Base-by-base conservation (phyloP, 805 yeast species). In the Zygotorulaspora florentina region DNA sequence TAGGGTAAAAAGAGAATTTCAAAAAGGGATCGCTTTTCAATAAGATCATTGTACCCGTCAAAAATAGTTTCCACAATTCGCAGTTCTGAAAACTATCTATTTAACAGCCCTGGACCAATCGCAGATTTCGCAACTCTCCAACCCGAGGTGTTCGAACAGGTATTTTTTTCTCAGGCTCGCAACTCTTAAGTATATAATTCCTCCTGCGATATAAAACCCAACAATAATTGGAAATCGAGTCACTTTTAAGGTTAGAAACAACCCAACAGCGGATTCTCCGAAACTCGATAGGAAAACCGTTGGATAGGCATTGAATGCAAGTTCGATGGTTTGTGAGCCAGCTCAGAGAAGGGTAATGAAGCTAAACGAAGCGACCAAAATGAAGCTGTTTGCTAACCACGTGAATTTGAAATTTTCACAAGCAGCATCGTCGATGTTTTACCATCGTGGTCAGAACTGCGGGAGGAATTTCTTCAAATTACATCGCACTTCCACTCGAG, bases 1-100 rank as follows among this genome's bases (percentile, higher is more conserved):
- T 54, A 1, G 62, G 62, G 39, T 56, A 62, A 34, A 57, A 59
- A 17, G 67, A 65, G 27, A 48, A 57, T 29, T 43, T 41, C 39
- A 64, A 38, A 15, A 66, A 54, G 15, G 61, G 73, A 57, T 62
- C 52, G n/a, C 45, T 38, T 16, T 43, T 28, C 10, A 42, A 15
- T 28, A 48, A 27, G 17, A 30, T 16, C 23, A 29, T 64, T 50
- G 26, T 48, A 40, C 13, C 26, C 12, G 16, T 11, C 18, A 29
- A 39, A 29, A 17, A 17, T 17, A 17, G 12, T 13, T 17, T 28
- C 27, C 26, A 36, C 39, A 16, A 18, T 20, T 5, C 26, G 23
- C 25, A 20, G 25, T 20, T 20, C 7, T 20, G 25, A 20, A 20
- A 20, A 20, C 25, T 20, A 20, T 20, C 45, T 28, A 30, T 7